These are phyloP conservation scores for Lolium rigidum DNA, from an alignment of 176 grass and related monocot species.

Conservation along the genomic window DNA sequence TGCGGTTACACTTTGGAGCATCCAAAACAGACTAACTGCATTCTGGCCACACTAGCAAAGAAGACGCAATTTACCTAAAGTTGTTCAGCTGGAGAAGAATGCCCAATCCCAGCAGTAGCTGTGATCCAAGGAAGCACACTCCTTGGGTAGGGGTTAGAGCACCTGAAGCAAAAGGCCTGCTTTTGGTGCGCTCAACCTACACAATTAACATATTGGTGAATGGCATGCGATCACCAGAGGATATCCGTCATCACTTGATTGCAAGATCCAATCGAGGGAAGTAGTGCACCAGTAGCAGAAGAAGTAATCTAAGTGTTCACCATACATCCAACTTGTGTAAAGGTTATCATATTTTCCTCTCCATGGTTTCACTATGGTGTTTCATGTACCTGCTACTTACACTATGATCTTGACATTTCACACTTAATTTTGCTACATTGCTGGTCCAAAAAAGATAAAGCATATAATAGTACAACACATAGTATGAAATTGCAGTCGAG, in stretches of 20 bases:
- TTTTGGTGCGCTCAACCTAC: conserved; percentile 82
- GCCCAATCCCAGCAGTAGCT: conserved; percentile 75
- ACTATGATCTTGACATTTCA: background rate
- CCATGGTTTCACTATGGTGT: no score
- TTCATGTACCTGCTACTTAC: no score
- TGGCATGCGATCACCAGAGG: no score
- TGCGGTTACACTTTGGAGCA: background rate
- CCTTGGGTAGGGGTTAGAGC: conserved; percentile 63
- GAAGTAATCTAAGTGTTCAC: background rate
- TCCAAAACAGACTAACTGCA: no score
- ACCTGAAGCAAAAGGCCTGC: conserved; percentile 78
- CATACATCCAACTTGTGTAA: background rate
- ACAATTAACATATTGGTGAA: background rate
- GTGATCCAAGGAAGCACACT: conserved; percentile 71
- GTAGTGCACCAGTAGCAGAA: background rate
- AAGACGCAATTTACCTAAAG: conserved; percentile 54
- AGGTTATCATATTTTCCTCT: background rate
- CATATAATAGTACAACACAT: no score
- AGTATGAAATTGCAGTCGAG: no score
- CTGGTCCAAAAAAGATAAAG: background rate
- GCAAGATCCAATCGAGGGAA: background rate
- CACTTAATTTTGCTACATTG: background rate
- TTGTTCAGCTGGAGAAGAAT: conserved; percentile 89
- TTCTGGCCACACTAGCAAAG: background rate
- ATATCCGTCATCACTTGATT: background rate